Base-by-base conservation (phyloP, 2,329 filamentous ascomycete species). In the Exophiala xenobiotica region DNA sequence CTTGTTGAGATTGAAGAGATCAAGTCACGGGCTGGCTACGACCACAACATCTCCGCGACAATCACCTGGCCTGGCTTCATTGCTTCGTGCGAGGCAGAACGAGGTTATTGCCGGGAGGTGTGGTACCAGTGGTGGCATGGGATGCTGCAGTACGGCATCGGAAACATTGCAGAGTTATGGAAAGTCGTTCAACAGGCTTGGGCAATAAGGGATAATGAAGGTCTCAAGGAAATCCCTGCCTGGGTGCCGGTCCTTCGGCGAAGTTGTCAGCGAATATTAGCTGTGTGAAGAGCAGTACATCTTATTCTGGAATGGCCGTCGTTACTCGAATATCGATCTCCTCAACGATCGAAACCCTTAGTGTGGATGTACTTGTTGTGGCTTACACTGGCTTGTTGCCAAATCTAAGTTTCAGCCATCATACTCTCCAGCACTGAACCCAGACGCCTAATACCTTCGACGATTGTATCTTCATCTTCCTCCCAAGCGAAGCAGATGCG, bases 401-500 rank as follows among this genome's bases (percentile, higher is more conserved):
- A n/a, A n/a, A n/a, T n/a, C n/a, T n/a, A n/a, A n/a, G n/a, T 38
- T 8, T 26, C 23, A 3, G 19, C 31, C 19, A 38, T 37, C 18
- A 31, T 18, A 23, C 26, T 18, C 19, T 35, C 20, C 9, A 46
- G 14, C 16, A 54, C 69, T 58, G 63, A 76, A 66, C 73, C 83
- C 46, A 91, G 70, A 59, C 86, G 79, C 64, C 74, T 68, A 5
- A 92, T 77, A 0, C 86, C 88, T 62, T 90, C 85, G 0, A 73
- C 75, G 12, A 95, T 67, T 46, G 79, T 74, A 16, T 77, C 74
- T 61, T 85, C 83, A 1, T 83, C 77, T 66, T 87, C 86, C n/a
- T n/a, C n/a, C 81, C 86, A 90, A 6, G 83, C 76, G 67, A 87
- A 90, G 52, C 83, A 89, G 14, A 90, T 65, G 31, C 86, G 75